Evolutionary conservation across 2,329 filamentous ascomycete species (phyloP), one percentile per base, ranked within the genome.

Genomic region (Colletotrichum gloeosporioides): DNA sequence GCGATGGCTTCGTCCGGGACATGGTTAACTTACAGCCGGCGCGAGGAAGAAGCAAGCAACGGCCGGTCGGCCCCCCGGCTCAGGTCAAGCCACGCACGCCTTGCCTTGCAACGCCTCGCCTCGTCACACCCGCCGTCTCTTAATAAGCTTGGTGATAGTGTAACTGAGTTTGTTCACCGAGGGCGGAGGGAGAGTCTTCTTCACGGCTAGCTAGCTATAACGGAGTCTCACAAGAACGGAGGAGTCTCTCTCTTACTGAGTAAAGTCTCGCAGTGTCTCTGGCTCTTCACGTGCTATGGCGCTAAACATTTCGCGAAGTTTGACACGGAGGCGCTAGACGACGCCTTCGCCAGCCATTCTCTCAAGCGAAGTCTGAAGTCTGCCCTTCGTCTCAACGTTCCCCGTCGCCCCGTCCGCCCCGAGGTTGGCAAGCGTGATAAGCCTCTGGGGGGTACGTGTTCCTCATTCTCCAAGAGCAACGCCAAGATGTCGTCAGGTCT

Each of bases 291-390:
- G 69, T 73, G 69, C 55, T 29, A 63, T n/a, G 69, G 34, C 63
- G 63, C 73, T 29, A 63, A 57, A 16, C 25, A 61, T 53, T 31
- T 76, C 65, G 69, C 57, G 32, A 76, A 69, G 74, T 61, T 76
- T 69, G 71, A 74, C 70, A 76, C 70, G 74, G 74, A 65, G 65
- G 53, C 71, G 65, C 71, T 76, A 76, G 62, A 65, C 34, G 71
- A 61, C 74, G 74, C 74, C 74, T 49, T 68, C 69, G 69, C 55
- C 49, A 66, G 74, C 71, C 74, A 76, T 70, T 15, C 61, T 27
- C 49, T 59, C 65, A 69, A 74, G 71, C 71, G 64, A 74, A 39
- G 71, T 74, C 70, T 74, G 74, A 68, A 68, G 69, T 44, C 69
- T 31, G 64, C 61, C 69, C 71, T 55, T 18, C 74, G 74, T 76